Evolutionary conservation across 805 yeast genomes (phyloP).

Genomic region (Lipomyces kockii): DNA sequence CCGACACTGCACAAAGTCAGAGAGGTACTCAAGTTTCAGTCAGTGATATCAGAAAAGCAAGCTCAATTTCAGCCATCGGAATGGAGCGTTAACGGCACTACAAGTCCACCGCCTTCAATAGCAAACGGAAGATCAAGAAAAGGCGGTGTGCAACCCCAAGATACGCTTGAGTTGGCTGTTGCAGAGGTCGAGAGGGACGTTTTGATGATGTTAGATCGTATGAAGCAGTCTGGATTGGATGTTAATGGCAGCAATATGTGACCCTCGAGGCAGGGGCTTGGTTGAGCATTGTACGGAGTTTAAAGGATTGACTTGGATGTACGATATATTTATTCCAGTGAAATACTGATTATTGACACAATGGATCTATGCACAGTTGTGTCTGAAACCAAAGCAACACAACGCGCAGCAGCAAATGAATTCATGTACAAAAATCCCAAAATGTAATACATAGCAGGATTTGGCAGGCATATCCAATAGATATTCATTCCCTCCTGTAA

Average conservation of each 20-base stretch:
- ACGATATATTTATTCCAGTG: not conserved
- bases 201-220: slow-evolving; percentile 14
- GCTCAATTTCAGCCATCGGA: not conserved
- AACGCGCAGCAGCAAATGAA: not conserved
- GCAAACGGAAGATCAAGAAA: not conserved
- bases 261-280: not conserved
- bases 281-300: not conserved
- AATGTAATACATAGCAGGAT: not conserved
- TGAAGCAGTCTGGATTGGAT: slow-evolving; percentile 19
- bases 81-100: not conserved
- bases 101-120: not conserved
- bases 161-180: slow-evolving; percentile 15
- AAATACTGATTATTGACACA: not conserved
- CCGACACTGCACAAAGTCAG: slow-evolving; percentile 17
- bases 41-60: slow-evolving; percentile 7
- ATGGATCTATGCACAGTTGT: not conserved
- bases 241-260: not conserved
- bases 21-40: slow-evolving; percentile 10
- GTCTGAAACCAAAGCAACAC: not conserved
- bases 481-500: not conserved
- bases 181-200: slow-evolving; percentile 11
- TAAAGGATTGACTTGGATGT: not conserved
- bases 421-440: not conserved
- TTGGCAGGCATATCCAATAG: not conserved
- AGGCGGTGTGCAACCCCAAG: not conserved